Evolutionary conservation across 345 rosid genomes (phyloP).

Genomic region (Heritiera littoralis): DNA sequence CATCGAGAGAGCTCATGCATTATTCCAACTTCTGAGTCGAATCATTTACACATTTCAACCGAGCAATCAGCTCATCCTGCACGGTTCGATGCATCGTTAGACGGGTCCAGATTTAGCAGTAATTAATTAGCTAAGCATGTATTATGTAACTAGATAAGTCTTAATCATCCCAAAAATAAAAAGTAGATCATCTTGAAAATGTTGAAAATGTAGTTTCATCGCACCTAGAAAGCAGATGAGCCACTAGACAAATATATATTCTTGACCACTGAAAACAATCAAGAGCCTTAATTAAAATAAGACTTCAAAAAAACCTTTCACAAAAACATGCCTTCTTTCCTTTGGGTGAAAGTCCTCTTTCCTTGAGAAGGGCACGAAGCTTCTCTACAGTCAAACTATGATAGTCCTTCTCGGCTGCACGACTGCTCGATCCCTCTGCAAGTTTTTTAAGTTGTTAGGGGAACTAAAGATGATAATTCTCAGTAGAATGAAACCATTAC

Average conservation of each 20-base stretch:
- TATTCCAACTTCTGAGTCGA: conserved; percentile 20
- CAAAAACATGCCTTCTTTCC: conserved; percentile 75
- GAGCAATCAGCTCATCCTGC: conserved; percentile 90
- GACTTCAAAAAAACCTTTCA: not conserved
- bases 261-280: not conserved
- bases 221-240: too few species aligned
- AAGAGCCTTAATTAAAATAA: not conserved
- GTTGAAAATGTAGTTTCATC: too few species aligned
- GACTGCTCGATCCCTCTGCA: conserved; percentile 68
- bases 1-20: conserved; percentile 17
- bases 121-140: not conserved
- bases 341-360: conserved; percentile 65
- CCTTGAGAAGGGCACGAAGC: conserved; percentile 83
- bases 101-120: too few species aligned
- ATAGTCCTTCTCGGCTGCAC: conserved; percentile 55
- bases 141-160: not conserved
- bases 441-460: not conserved
- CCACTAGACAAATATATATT: not conserved
- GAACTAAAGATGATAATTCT: not conserved
- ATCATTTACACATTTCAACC: conserved; percentile 56
- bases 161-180: not conserved
- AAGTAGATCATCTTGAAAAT: too few species aligned
- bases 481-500: not conserved
- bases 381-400: conserved; percentile 80
- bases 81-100: conserved; percentile 27